phyloP scores from a whole-genome alignment of 1,139 yeast genomes.

The Scheffersomyces illinoinensis region DNA sequence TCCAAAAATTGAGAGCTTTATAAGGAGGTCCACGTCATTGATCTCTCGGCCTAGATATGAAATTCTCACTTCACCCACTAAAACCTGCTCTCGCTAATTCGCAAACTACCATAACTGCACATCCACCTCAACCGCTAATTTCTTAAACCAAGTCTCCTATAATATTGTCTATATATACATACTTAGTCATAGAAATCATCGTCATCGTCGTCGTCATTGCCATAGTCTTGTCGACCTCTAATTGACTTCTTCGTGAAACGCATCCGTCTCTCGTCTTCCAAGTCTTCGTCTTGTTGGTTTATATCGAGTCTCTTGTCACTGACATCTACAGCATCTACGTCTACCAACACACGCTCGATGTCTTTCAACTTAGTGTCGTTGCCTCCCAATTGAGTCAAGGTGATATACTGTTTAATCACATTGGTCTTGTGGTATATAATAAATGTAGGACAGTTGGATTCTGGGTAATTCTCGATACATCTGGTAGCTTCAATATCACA shows the following conservation, averaged over 20 bases:
- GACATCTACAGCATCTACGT: conserved; percentile 60
- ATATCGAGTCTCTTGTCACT: conserved; percentile 65
- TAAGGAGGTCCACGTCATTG: background rate
- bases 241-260: conserved; percentile 60
- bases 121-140: conserved; percentile 7
- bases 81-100: background rate
- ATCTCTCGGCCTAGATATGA: background rate
- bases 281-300: conserved; percentile 56
- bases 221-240: conserved; percentile 27
- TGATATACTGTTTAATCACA: conserved; percentile 75
- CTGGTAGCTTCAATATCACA: conserved; percentile 87
- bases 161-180: background rate
- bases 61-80: background rate
- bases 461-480: conserved; percentile 91
- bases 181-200: conserved; percentile 48
- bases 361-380: conserved; percentile 69
- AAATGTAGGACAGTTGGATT: conserved; percentile 85
- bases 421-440: conserved; percentile 75
- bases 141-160: conserved; percentile 14
- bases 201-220: conserved; percentile 30
- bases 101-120: background rate
- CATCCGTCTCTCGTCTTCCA: conserved; percentile 46
- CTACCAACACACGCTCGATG: conserved; percentile 68
- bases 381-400: conserved; percentile 83
- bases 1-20: background rate